A percentile compares a stretch with the other conserved stretches of the same genome.
phyloP scores from a whole-genome alignment of 2,329 filamentous ascomycete genomes.

The Sclerotinia sclerotiorum region DNA sequence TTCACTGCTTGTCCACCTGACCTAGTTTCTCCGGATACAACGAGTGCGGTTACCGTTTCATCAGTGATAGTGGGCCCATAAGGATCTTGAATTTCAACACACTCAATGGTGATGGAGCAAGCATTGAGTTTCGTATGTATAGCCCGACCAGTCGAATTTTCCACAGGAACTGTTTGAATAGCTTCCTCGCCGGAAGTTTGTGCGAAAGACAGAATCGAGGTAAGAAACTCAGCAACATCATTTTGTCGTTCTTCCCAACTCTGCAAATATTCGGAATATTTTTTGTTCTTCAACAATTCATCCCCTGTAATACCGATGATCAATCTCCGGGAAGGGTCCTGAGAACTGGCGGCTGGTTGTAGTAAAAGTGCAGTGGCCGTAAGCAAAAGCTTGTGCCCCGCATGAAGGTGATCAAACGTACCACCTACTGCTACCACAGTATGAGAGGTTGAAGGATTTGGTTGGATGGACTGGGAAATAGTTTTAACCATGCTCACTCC shows the following conservation, averaged over 20 bases:
- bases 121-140: slow-evolving; percentile 59
- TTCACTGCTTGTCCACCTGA: slow-evolving; percentile 84
- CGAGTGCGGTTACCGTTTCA: slow-evolving; percentile 72
- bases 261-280: slow-evolving; percentile 77
- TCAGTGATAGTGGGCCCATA: slow-evolving; percentile 90
- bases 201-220: slow-evolving; percentile 54
- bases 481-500: slow-evolving; percentile 50
- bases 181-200: slow-evolving; percentile 41
- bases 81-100: slow-evolving; percentile 81
- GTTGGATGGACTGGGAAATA: neutral
- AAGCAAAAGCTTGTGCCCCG: slow-evolving; percentile 92
- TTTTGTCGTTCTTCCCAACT: slow-evolving; percentile 74
- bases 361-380: slow-evolving; percentile 77
- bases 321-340: slow-evolving; percentile 53
- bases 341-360: slow-evolving; percentile 49
- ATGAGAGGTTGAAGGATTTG: slow-evolving; percentile 43
- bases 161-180: slow-evolving; percentile 37
- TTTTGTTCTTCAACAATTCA: slow-evolving; percentile 83
- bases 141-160: slow-evolving; percentile 48
- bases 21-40: slow-evolving; percentile 86
- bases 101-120: slow-evolving; percentile 65
- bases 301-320: slow-evolving; percentile 89
- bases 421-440: slow-evolving; percentile 78
- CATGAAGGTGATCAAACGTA: slow-evolving; percentile 94
- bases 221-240: slow-evolving; percentile 71